Conservation (phyloP, 2,329 filamentous ascomycete genomes). For the Zymoseptoria passerinii region DNA sequence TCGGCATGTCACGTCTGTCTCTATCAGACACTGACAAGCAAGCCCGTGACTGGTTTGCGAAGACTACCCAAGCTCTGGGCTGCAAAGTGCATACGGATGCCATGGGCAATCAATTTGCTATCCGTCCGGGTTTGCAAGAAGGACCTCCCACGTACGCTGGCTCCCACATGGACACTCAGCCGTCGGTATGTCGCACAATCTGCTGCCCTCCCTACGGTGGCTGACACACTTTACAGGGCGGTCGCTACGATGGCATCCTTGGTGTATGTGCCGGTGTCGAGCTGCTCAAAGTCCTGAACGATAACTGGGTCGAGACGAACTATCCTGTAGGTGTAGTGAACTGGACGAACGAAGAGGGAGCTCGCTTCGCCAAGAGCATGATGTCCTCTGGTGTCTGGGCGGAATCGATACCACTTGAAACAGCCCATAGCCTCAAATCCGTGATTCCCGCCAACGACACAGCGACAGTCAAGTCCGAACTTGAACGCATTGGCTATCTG, state of each 20-base stretch:
- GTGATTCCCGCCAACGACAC: conserved; percentile 47
- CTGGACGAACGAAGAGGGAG: conserved; percentile 78
- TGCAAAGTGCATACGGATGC: conserved; percentile 61
- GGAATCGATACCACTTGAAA: conserved; percentile 53
- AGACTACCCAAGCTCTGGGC: conserved; percentile 53
- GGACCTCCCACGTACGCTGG: conserved; percentile 60
- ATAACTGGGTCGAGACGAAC: conserved; percentile 59
- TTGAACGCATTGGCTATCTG: conserved; percentile 64
- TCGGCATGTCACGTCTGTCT: conserved; percentile 68
- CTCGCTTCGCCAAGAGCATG: conserved; percentile 69
- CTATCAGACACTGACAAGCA: conserved; percentile 63
- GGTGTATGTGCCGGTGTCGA: conserved; percentile 67
- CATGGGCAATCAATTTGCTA: conserved; percentile 75
- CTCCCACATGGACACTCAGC: conserved; percentile 53
- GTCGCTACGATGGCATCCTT: conserved; percentile 68
- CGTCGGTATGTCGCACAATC: conserved; percentile 35
- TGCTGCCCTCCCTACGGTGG: conserved; percentile 1
- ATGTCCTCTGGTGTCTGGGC: conserved; percentile 70
- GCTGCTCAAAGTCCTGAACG: conserved; percentile 59
- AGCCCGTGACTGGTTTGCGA: conserved; percentile 67
- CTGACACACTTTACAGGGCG: conserved; percentile 37
- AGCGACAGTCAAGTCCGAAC: conserved; percentile 58
- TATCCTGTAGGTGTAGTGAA: conserved; percentile 68
- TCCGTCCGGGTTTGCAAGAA: conserved; percentile 53
- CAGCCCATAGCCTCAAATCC: conserved; percentile 54